Evolutionary conservation across 1,284 basidiomycete species (phyloP).

Genomic region (Trametes hirsuta): DNA sequence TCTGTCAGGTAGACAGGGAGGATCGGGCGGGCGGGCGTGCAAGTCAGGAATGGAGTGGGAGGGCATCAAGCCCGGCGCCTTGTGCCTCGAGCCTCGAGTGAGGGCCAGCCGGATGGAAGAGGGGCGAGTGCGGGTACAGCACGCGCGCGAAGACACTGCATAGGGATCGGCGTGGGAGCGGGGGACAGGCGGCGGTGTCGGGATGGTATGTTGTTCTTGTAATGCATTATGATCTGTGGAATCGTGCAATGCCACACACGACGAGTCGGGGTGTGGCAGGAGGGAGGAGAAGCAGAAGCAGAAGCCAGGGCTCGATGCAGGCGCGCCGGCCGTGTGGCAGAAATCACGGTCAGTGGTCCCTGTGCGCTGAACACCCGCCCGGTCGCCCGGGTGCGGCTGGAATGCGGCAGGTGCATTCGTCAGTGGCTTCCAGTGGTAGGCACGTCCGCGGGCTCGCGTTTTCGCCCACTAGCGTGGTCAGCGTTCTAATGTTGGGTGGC

Average conservation of each 20-base stretch:
- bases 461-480: no score
- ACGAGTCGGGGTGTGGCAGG: no score
- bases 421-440: no score
- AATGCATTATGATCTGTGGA: neutral
- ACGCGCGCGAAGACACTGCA: slow-evolving; percentile 12
- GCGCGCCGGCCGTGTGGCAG: no score
- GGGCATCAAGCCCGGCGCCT: neutral
- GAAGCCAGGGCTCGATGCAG: no score
- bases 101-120: neutral
- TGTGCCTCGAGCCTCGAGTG: neutral
- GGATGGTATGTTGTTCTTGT: slow-evolving; percentile 5
- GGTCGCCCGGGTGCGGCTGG: no score
- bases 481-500: no score
- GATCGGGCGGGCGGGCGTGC: neutral
- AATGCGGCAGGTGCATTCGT: no score
- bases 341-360: no score
- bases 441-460: no score
- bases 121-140: neutral
- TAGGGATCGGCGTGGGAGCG: slow-evolving; percentile 13
- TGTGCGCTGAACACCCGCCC: no score
- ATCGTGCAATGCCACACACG: neutral
- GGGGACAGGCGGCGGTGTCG: slow-evolving; percentile 13
- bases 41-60: neutral
- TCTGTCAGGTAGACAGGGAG: neutral
- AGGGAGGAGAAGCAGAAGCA: no score